Evolutionary conservation across 345 rosid genomes (phyloP), one percentile per base, ranked within the genome.

Genomic region (Balakata baccata): DNA sequence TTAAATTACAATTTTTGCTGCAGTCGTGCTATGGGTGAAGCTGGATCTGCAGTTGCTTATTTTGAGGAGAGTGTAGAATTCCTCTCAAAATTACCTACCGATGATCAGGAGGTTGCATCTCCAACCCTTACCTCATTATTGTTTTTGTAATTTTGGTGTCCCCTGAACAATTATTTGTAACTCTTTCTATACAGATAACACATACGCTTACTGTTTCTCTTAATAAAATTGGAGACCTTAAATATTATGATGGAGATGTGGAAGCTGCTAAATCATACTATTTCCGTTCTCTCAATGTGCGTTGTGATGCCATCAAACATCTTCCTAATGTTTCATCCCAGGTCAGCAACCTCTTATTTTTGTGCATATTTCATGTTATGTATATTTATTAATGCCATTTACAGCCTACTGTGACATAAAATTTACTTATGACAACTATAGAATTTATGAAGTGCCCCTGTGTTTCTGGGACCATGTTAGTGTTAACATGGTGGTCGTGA

Each of bases 121-220:
- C 62, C 34, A 43, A 14, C 46, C 16, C 23, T 54, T 45, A 22
- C 5, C 37, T 5, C 69, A 17, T 45, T 43, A 17, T 68, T 66
- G 12, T 22, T 7, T 11, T 34, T 13, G 45, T 63, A 39, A 23
- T 70, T 74, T 66, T 69, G 14, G 64, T 10, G 10, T 22, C 2
- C 54, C 29, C 11, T 14, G 29, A 59, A 61, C 71, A 29, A 74
- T 47, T 56, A 43, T 39, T 75, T 39, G 6, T 17, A 64, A 60
- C 41, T 72, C 29, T 29, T 2, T 29, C 71, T 67, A 11, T 79
- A 66, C 92, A 92, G 98, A 83, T 91, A 41, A 86, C 86, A 25
- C 98, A 95, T 81, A 90, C 98, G 5, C 96, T 91, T 66, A 92
- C 98, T 76, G 98, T 95, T 75, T 95, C 98, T 46, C 96, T 91